Base-by-base conservation (phyloP, 2,329 filamentous ascomycete species). In the Torrubiellomyces zombiae region DNA sequence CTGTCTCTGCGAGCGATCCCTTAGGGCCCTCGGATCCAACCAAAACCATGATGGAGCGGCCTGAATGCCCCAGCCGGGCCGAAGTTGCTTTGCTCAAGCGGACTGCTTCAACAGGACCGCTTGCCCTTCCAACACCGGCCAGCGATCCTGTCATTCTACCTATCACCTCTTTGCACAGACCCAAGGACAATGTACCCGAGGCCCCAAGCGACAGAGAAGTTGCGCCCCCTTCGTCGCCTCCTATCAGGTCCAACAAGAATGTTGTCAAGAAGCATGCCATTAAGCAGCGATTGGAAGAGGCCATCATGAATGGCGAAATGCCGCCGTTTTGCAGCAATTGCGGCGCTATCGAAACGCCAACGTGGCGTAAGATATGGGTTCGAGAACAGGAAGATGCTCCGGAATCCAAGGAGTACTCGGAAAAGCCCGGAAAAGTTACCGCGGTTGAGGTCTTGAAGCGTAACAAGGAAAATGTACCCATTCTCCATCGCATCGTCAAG, bases 311-410 rank as follows among this genome's bases (percentile, higher is more conserved):
- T 27, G 89, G 89, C 5, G 68, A 83, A 35, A 76, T 85, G 60
- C 89, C 89, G 1, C 75, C 77, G 1, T 95, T 75, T 42, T 98
- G 89, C 47, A 69, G 69, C 34, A 93, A 95, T 40, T 98, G 89
- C 40, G 89, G 89, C 5, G 79, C 83, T 6, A 92, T 98, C 29
- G 80, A 95, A 40, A 98, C 89, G 1, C 81, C 86, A 0, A 94
- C 86, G 0, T 98, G 89, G 89, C 74, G 89, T 31, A 89, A 86
- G 42, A 81, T 89, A 9, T 94, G 77, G 63, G 72, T 73, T n/a
- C 81, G 82, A 40, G 63, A 79, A 6, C 63, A 75, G 22, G 56
- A 68, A 10, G 83, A 81, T 2, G 62, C 63, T 16, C 81, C 82
- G 1, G 62, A 67, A 3, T 68, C 75, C 31, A 63, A 79, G 23